Base-by-base conservation (phyloP, 345 rosid species). In the Triadica sebifera region DNA sequence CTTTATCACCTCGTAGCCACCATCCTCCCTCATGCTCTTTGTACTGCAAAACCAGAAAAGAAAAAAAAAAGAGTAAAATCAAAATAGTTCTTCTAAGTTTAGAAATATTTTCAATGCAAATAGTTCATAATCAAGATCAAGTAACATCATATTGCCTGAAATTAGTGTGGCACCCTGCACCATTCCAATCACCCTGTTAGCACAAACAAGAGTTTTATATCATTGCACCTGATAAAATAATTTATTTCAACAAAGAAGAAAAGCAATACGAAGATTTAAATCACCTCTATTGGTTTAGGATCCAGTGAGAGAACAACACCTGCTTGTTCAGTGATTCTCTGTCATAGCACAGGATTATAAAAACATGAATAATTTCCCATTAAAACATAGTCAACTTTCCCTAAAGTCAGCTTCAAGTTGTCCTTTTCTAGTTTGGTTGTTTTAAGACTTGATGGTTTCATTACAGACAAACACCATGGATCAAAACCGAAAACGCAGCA, bases 151-250 rank as follows among this genome's bases (percentile, higher is more conserved):
- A 64, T 72, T 76, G 83, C 93, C 96, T 94, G 88, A 80, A 95
- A 63, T 93, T 95, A 79, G 98, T 92, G 84, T 94, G 99, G 82
- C 98, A 95, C 76, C 99, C 99, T 59, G 99, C 99, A 77, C 99
- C 99, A 37, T 95, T 95, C 99, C 98, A 92, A 76, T 95, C 99
- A 70, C 99, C 99, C 81, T 92, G 82, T 29, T 50, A 51, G 72
- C 49, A 70, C n/a, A 50, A 64, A 64, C 70, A 69, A 76, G 39
- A 69, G 53, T 46, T 29, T 58, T 66, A 29, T 15, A 51, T 34
- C 11, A 56, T n/a, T 22, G 25, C 19, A n/a, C 29, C 17, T 22
- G 22, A 25, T 5, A 43, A 53, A 41, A 29, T 39, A 22, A 16
- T 55, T 19, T 53, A 10, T 12, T 57, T 25, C 57, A 22, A 72